Evolutionary conservation across 768 basidiomycete species (phyloP).

Genomic region (Cystofilobasidium macerans): DNA sequence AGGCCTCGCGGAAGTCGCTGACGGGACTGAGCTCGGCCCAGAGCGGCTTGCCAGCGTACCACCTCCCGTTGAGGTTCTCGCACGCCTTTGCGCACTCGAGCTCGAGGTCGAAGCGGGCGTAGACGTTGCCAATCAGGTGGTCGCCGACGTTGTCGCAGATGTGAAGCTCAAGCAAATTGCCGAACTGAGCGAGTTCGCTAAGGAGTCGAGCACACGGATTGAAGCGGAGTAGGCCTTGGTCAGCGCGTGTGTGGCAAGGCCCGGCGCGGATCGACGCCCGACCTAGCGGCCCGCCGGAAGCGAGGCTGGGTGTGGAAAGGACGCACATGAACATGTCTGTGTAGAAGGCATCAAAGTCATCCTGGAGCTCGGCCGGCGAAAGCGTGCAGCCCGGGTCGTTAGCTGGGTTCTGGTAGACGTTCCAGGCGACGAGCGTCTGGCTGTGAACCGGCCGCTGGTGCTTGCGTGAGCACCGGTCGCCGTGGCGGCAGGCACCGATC

Average conservation of each 20-base stretch:
- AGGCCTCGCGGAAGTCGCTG: slow-evolving; percentile 96
- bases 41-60: slow-evolving; percentile 53
- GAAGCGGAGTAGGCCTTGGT: not conserved
- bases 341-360: slow-evolving; percentile 43
- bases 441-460: slow-evolving; percentile 87
- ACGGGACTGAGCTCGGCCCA: slow-evolving; percentile 94
- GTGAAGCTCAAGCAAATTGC: slow-evolving; percentile 88
- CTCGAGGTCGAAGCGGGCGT: slow-evolving; percentile 97
- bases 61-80: slow-evolving; percentile 83
- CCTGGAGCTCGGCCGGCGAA: slow-evolving; percentile 54
- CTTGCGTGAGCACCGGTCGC: slow-evolving; percentile 94
- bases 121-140: slow-evolving; percentile 93
- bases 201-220: not conserved
- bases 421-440: slow-evolving; percentile 88
- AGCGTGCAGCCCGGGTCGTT: slow-evolving; percentile 84
- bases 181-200: slow-evolving; percentile 80
- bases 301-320: not conserved
- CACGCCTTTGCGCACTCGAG: slow-evolving; percentile 90
- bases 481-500: slow-evolving; percentile 98
- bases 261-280: too few species aligned
- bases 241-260: too few species aligned
- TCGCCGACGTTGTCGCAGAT: slow-evolving; percentile 99
- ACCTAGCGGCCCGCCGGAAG: too few species aligned
- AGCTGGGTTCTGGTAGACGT: slow-evolving; percentile 96
- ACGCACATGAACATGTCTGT: slow-evolving; percentile 75